Base-by-base conservation (phyloP, 129 eudicot species). In the Escallonia rubra region DNA sequence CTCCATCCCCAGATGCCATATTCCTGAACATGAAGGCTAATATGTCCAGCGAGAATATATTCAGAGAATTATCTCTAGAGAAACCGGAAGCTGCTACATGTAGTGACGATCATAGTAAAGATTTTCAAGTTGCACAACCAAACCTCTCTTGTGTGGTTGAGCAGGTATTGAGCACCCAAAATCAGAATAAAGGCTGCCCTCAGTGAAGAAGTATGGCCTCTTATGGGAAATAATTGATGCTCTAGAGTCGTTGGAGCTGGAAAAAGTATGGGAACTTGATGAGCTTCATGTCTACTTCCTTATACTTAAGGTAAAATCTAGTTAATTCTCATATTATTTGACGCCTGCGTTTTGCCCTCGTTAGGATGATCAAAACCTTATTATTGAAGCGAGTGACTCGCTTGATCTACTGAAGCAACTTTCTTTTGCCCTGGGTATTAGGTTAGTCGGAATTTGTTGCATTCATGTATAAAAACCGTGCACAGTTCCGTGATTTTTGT, bases 1-100 rank as follows among this genome's bases (percentile, higher is more conserved):
- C 57, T 13, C 42, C 53, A 4, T 72, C 66, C 59, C 81, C 80
- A 54, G 23, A 34, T 70, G 81, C 90, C 62, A 69, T 82, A 40
- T 60, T 69, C 64, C 66, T 89, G 57, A 87, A 82, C 69, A 57
- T 79, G 73, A 45, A 59, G 41, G 66, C 39, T 61, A 52, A 68
- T 23, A 15, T 54, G 6, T 39, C 70, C 41, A 81, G 56, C 55
- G 79, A 74, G 13, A 88, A 81, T 64, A 70, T 86, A 55, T 55
- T 83, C 47, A 51, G 58, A 4, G 15, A 43, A 10, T 72, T 86
- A 57, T 83, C 83, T 41, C 79, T 77, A 6, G 59, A 50, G n/a
- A 69, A 67, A 58, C 13, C 2, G 4, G 42, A 16, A 58, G 38
- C 11, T 23, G 10, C 44, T 23, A 16, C 44, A 34, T 58, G 4